A percentile compares a stretch with the other conserved stretches of the same genome.
Conservation (phyloP, 129 eudicot genomes). For the Flaveria bidentis region DNA sequence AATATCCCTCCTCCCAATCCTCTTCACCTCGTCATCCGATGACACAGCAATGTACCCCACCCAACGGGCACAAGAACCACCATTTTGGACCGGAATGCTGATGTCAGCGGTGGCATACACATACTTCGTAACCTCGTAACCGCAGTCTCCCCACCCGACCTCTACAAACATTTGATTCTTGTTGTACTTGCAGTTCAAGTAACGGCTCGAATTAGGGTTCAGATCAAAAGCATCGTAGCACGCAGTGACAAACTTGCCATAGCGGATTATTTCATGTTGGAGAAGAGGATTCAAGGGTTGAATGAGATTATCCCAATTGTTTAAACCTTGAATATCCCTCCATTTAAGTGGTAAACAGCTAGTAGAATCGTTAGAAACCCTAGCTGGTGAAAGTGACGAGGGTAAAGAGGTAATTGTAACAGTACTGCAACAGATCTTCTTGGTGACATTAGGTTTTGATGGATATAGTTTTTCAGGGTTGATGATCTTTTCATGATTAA, state of each 20-base stretch:
- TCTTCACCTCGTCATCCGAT: conserved; percentile 35
- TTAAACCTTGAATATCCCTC: conserved; percentile 55
- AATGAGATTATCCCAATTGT: conserved; percentile 61
- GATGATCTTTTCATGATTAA: conserved; percentile 20
- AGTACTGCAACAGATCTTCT: conserved; percentile 17
- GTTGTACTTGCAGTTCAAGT: conserved; percentile 63
- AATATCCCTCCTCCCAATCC: conserved; percentile 63
- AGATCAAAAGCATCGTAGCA: conserved; percentile 68
- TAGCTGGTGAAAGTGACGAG: conserved; percentile 16
- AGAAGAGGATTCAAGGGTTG: conserved; percentile 65
- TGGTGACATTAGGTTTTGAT: conserved; percentile 11
- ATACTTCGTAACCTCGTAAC: conserved; percentile 64
- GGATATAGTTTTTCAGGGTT: conserved; percentile 10
- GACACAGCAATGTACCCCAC: conserved; percentile 66
- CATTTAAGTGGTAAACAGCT: conserved; percentile 38
- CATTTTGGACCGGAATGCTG: conserved; percentile 41
- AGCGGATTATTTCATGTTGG: conserved; percentile 57
- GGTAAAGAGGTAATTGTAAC: conserved; percentile 18
- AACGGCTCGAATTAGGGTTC: conserved; percentile 47
- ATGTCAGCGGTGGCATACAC: conserved; percentile 62
- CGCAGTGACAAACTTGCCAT: conserved; percentile 55
- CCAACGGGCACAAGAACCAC: conserved; percentile 47
- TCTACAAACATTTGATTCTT: conserved; percentile 41
- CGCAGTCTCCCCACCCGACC: conserved; percentile 55
- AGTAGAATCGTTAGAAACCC: conserved; percentile 29